Evolutionary conservation across 345 rosid genomes (phyloP).

Genomic region (Eucalyptus sideroxylon): DNA sequence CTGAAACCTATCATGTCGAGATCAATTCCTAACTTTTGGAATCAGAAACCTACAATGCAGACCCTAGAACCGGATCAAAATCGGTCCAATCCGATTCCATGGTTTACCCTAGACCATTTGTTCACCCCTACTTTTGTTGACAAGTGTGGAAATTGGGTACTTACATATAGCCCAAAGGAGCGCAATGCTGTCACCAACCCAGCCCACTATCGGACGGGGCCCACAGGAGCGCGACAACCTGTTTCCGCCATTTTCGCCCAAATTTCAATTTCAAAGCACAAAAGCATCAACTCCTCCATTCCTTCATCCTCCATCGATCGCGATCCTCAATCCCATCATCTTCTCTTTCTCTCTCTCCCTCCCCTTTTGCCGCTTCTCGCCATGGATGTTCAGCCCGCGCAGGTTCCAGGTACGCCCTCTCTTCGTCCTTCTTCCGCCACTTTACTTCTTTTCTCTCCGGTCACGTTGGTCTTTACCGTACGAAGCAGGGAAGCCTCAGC

Average conservation of each 20-base stretch:
- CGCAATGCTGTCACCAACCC: not conserved
- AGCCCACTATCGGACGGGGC: not conserved
- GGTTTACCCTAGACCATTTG: fast-evolving
- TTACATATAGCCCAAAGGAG: not conserved
- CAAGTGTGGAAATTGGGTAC: not conserved
- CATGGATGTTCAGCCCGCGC: not conserved
- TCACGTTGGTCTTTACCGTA: not conserved
- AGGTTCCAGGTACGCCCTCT: not conserved
- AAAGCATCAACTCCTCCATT: not conserved
- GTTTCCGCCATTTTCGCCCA: not conserved
- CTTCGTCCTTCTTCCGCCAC: not conserved
- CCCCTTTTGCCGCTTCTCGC: not conserved
- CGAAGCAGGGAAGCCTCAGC: not conserved
- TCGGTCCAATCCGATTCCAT: not conserved
- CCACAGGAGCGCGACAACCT: not conserved
- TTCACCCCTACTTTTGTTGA: fast-evolving
- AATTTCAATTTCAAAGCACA: not conserved
- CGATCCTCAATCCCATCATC: not conserved
- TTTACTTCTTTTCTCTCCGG: not conserved
- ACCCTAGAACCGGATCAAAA: too few relatives aligned
- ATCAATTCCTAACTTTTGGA: not conserved
- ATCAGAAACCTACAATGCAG: not conserved
- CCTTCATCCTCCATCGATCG: not conserved
- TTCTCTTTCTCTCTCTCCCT: not conserved
- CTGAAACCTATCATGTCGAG: fast-evolving